A percentile compares a stretch with the other conserved stretches of the same genome.
These are phyloP conservation scores for Aspergillus caelatus DNA, from an alignment of 2,329 filamentous ascomycete species.

Conservation along the genomic window DNA sequence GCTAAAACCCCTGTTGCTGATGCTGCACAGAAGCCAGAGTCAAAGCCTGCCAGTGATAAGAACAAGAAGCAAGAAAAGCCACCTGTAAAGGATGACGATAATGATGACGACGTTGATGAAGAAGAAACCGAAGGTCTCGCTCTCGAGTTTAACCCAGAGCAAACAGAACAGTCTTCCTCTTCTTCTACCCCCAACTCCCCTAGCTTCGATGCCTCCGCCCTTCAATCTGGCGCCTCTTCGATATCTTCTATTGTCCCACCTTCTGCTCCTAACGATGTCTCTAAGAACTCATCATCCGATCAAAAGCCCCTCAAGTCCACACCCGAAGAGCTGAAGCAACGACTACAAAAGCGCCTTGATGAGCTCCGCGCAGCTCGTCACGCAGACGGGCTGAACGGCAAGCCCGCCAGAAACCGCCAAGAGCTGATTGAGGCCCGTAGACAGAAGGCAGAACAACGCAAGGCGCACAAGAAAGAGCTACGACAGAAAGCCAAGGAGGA, in stretches of 20 bases:
- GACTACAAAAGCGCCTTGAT: conserved; percentile 81
- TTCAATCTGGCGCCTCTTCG: conserved; percentile 63
- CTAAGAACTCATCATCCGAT: conserved; percentile 30
- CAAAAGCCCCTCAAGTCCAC: conserved; percentile 69
- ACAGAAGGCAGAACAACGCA: conserved; percentile 82
- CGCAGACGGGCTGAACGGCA: conserved; percentile 80
- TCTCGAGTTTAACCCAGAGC: conserved; percentile 47
- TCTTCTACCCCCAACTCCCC: conserved; percentile 60
- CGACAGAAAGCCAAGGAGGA: conserved; percentile 77
- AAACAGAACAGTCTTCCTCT: conserved; percentile 43
- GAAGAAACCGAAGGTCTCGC: conserved; percentile 55
- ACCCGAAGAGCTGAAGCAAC: conserved; percentile 73
- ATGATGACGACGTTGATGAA: conserved; percentile 33
- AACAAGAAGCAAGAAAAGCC: conserved; percentile 18
- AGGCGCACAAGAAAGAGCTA: conserved; percentile 85
- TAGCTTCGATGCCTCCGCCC: conserved; percentile 54
- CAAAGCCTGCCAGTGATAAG: conserved; percentile 24
- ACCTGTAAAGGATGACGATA: conserved; percentile 26
- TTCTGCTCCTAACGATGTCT: conserved; percentile 31
- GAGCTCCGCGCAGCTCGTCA: conserved; percentile 83
- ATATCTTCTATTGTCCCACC: conserved; percentile 65
- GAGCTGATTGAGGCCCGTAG: conserved; percentile 89
- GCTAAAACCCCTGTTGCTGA: conserved; percentile 20
- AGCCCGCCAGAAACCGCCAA: conserved; percentile 80
- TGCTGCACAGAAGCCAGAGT: conserved; percentile 24